phyloP scores from a whole-genome alignment of 2,329 filamentous ascomycete genomes.

The Apiospora pterosperma region DNA sequence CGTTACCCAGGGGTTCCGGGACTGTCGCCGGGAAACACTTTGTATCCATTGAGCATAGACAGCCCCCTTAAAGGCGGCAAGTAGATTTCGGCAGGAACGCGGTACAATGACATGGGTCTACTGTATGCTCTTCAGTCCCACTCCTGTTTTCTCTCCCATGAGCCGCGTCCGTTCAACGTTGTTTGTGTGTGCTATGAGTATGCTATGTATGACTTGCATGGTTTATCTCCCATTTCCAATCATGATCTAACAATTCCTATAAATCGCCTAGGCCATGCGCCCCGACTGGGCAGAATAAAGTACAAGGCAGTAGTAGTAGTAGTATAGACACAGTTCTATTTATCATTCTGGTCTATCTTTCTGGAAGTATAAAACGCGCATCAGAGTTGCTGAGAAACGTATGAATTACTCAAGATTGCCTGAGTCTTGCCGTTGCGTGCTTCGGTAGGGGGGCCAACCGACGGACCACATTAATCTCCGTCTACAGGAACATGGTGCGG shows the following conservation, averaged over 20 bases:
- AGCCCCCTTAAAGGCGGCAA: background rate
- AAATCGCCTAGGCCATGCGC: background rate
- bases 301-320: background rate
- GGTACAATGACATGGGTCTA: background rate
- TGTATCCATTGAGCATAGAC: background rate
- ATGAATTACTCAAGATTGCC: background rate
- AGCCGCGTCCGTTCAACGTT: background rate
- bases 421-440: background rate
- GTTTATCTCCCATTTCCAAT: background rate
- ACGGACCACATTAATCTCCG: conserved; percentile 1
- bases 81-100: background rate
- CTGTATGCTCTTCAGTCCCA: background rate
- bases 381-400: background rate
- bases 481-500: background rate
- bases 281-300: background rate
- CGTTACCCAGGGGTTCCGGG: background rate
- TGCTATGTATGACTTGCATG: background rate
- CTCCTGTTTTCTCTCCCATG: background rate
- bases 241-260: background rate
- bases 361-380: background rate
- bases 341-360: background rate
- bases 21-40: conserved; percentile 2
- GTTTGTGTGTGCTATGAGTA: background rate
- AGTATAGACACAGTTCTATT: too few species aligned
- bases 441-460: background rate